Percentiles rank a stretch among this genome's conserved stretches.
Conservation (phyloP, 148 eudicot genomes). For the Rhododendron griersonianum region DNA sequence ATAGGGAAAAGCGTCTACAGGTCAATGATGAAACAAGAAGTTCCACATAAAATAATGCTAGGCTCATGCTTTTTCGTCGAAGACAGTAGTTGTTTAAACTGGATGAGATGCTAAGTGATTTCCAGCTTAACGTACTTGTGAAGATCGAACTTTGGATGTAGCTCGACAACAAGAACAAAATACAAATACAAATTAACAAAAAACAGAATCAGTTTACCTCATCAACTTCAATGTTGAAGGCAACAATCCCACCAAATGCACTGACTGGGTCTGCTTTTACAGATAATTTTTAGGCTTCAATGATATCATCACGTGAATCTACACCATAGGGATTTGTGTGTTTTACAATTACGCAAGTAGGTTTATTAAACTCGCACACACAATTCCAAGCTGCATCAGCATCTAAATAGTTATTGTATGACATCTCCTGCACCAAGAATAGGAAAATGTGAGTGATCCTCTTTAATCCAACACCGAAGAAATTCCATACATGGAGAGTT, state of each 20-base stretch:
- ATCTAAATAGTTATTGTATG: conserved; percentile 94
- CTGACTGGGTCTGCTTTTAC: conserved; percentile 97
- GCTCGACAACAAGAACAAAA: background rate
- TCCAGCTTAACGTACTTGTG: background rate
- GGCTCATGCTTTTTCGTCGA: background rate
- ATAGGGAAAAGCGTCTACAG: background rate
- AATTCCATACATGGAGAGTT: background rate
- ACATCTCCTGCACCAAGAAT: conserved; percentile 79
- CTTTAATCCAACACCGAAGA: background rate
- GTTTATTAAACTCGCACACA: conserved; percentile 80
- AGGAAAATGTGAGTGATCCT: background rate
- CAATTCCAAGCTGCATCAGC: conserved; percentile 99
- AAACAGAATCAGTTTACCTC: conserved; percentile 45
- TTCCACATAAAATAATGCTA: background rate
- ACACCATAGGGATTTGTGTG: conserved; percentile 99
- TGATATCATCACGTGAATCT: conserved; percentile 81
- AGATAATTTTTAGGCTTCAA: conserved; percentile 89
- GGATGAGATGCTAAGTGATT: background rate
- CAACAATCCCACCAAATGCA: conserved; percentile 98
- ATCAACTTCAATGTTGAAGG: conserved; percentile 86
- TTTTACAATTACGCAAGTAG: conserved; percentile 94
- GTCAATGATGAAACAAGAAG: background rate
- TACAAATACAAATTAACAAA: background rate
- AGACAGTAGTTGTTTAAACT: background rate
- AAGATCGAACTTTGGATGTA: background rate